Conservation (phyloP, 495 filamentous ascomycete genomes). For the Hypoxylon perforatum region DNA sequence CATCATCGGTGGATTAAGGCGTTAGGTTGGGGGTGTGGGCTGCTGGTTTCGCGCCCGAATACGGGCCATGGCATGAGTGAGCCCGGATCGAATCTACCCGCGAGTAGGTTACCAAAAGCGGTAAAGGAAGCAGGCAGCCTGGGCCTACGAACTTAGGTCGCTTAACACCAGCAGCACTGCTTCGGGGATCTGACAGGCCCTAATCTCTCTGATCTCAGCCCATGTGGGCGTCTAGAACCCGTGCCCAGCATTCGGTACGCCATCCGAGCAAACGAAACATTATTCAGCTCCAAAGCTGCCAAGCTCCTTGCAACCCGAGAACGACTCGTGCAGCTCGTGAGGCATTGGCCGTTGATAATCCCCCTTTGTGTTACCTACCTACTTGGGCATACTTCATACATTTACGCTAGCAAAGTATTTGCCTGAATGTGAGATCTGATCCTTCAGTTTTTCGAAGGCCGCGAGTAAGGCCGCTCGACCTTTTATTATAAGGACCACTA, state of each 20-base stretch:
- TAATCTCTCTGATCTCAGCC: not conserved
- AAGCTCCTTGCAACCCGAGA: not conserved
- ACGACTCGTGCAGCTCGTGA: not conserved
- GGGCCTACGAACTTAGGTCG: not conserved
- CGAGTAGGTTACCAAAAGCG: constrained; percentile 39
- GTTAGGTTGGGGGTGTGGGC: not conserved
- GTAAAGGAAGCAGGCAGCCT: constrained; percentile 22
- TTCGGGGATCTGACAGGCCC: constrained; percentile 31
- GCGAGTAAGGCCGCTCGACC: too few species aligned
- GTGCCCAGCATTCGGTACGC: constrained; percentile 29
- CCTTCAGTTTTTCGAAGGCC: too few species aligned
- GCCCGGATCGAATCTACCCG: constrained; percentile 22
- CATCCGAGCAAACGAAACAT: constrained; percentile 30
- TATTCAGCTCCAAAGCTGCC: constrained; percentile 10
- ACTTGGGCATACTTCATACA: constrained; percentile 7
- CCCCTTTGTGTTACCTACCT: constrained; percentile 17
- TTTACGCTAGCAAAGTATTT: not conserved
- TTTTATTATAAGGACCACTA: not conserved
- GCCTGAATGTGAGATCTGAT: not conserved
- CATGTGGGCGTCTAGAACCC: constrained; percentile 36
- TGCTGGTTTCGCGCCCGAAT: constrained; percentile 5
- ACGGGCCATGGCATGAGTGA: constrained; percentile 15
- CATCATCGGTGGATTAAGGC: constrained; percentile 11
- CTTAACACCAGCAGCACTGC: constrained; percentile 19
- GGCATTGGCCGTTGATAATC: not conserved